Percentiles rank a stretch among this genome's conserved stretches.
phyloP scores from a whole-genome alignment of 805 yeast species.

The Wickerhamomyces tratensis region DNA sequence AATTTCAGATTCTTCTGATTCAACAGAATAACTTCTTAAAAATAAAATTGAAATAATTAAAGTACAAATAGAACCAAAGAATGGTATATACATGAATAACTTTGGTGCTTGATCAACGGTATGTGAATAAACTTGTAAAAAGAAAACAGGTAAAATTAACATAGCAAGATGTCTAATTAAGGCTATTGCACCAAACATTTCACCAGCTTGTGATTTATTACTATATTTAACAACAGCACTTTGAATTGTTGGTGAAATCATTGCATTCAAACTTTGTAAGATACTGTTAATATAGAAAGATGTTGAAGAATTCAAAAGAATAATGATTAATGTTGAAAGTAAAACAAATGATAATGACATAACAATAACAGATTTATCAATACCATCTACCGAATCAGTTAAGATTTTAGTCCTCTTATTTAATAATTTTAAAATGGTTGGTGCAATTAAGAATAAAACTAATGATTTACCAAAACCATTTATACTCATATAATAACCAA shows the following conservation, averaged over 20 bases:
- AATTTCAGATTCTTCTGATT: not conserved
- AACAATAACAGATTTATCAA: not conserved
- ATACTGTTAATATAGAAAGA: constrained; percentile 8
- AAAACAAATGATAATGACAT: not conserved
- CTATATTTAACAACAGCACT: constrained; percentile 9
- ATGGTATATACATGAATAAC: not conserved
- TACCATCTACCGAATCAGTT: not conserved
- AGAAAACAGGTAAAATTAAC: constrained; percentile 8
- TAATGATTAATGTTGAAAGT: not conserved
- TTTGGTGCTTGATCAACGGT: constrained; percentile 5
- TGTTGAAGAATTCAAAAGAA: not conserved
- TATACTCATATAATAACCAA: constrained; percentile 17
- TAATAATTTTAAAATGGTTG: constrained; percentile 3
- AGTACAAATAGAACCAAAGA: not conserved
- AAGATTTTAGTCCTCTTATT: not conserved
- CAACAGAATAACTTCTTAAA: not conserved
- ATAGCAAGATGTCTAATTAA: constrained; percentile 11
- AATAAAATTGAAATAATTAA: not conserved
- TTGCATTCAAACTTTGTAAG: constrained; percentile 10
- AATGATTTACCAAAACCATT: constrained; percentile 13
- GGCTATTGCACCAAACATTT: constrained; percentile 16
- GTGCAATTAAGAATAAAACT: constrained; percentile 9
- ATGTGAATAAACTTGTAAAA: constrained; percentile 9
- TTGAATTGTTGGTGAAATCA: constrained; percentile 14
- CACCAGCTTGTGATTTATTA: constrained; percentile 11